Percentiles rank a stretch among this genome's conserved stretches.
Conservation (phyloP, 2,329 filamentous ascomycete genomes). For the Diaporthe citri region DNA sequence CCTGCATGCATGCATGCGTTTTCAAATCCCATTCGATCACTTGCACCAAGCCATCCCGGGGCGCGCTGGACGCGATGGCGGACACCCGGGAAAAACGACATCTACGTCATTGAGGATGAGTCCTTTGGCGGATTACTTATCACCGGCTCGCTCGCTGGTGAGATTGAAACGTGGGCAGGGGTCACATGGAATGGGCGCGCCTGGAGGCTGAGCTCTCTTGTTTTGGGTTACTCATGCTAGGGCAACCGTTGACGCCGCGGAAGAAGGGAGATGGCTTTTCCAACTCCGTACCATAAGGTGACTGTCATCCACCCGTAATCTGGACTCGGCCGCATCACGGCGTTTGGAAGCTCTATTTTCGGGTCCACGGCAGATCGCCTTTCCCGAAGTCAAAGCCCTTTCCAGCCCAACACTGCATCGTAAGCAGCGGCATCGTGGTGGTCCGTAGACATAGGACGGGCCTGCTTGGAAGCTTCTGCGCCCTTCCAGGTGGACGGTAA, state of each 20-base stretch:
- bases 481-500: slow-evolving; percentile 3
- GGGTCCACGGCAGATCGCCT: neutral
- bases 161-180: neutral
- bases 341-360: slow-evolving; percentile 24
- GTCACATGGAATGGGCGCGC: neutral
- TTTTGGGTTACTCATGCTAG: slow-evolving; percentile 16
- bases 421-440: slow-evolving; percentile 17
- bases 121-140: slow-evolving; percentile 20
- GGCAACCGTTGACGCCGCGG: neutral
- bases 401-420: neutral
- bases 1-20: neutral
- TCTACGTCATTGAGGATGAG: neutral
- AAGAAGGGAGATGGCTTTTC: neutral
- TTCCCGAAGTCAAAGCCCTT: slow-evolving; percentile 15
- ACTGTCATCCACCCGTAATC: slow-evolving; percentile 24
- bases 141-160: neutral
- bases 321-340: slow-evolving; percentile 11
- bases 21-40: slow-evolving; percentile 19
- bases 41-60: neutral
- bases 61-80: neutral
- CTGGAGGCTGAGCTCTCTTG: slow-evolving; percentile 9
- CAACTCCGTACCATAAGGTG: neutral
- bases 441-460: neutral
- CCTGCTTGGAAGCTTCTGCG: slow-evolving; percentile 16
- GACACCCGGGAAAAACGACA: neutral